Base-by-base conservation (phyloP, 768 basidiomycete genomes). In the Russula olivacea region DNA sequence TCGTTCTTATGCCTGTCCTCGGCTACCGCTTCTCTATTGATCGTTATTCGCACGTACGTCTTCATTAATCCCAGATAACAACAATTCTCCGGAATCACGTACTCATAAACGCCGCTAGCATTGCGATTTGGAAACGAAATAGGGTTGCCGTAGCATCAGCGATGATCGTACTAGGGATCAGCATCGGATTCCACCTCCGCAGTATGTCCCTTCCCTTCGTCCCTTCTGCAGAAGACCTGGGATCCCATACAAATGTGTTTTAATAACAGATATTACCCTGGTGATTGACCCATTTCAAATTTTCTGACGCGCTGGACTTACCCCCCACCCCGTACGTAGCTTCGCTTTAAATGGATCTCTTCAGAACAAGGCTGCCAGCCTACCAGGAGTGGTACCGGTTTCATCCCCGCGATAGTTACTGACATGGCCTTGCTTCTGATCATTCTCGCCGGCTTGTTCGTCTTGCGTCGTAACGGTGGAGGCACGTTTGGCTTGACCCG, bases 31-130 rank as follows among this genome's bases (percentile, higher is more conserved):
- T 41, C 49, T 11, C 25, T 59, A 8, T 32, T 59, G 23, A 40
- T 59, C 15, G 38, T 50, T 19, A 25, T 59, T 28, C 58, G 58
- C 58, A 41, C 36, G 58, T 59, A 59, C 19, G 59, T 41, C 23
- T 21, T 40, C 10, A 15, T 19, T 14, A 28, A 10, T 17, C 15
- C 5, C 17, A 19, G 28, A 11, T 25, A 14, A 25, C 6, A 28
- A 17, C 15, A 30, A 17, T 17, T 19, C 7, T 25, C 32, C 9
- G 6, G 11, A 25, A 40, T 21, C n/a, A 49, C 17, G 28, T 14
- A 6, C 17, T 58, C 19, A 58, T n/a, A 1, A 21, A 3, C 5
- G 4, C 10, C 3, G 4, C 25, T 47, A 58, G 57, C 19, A 8
- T 61, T 21, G 60, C 53, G 1, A 47, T 61, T n/a, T 61, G 60